phyloP scores from a whole-genome alignment of 2,329 filamentous ascomycete species.

The Penicillium expansum region DNA sequence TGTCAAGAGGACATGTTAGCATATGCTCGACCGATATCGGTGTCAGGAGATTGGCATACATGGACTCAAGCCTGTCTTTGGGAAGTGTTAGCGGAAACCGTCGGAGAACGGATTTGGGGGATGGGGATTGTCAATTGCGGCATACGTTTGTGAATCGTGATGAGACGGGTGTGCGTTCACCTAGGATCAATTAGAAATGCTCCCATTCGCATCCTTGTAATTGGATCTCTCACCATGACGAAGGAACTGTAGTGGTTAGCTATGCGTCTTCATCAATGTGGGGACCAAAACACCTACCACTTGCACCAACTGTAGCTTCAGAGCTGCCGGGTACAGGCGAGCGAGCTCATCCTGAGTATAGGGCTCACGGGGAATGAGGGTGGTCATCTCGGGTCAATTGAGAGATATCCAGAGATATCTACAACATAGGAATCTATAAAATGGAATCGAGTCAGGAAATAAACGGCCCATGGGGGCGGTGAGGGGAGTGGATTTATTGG shows the following conservation, averaged over 20 bases:
- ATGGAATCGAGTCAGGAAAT: slow-evolving; percentile 9
- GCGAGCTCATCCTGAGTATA: slow-evolving; percentile 80
- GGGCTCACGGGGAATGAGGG: slow-evolving; percentile 67
- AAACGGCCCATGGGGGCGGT: slow-evolving; percentile 16
- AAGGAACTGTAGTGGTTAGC: slow-evolving; percentile 52
- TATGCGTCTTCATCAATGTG: background rate
- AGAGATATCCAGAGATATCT: background rate
- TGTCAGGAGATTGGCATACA: slow-evolving; percentile 36
- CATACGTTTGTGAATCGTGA: slow-evolving; percentile 77
- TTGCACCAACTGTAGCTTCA: slow-evolving; percentile 88
- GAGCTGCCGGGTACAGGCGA: slow-evolving; percentile 72
- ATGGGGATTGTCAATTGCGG: background rate
- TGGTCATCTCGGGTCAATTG: slow-evolving; percentile 62
- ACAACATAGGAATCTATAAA: slow-evolving; percentile 2
- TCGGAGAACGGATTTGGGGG: background rate
- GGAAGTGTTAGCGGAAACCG: slow-evolving; percentile 6
- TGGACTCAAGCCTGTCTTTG: slow-evolving; percentile 49
- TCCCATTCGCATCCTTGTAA: background rate
- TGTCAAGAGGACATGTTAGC: slow-evolving; percentile 20
- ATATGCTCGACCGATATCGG: background rate
- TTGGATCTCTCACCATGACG: slow-evolving; percentile 62
- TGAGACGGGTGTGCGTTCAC: slow-evolving; percentile 77
- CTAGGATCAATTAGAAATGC: slow-evolving; percentile 32
- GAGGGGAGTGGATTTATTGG: slow-evolving; percentile 12
- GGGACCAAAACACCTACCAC: slow-evolving; percentile 52